A percentile compares a stretch with the other conserved stretches of the same genome.
These are phyloP conservation scores for Petrea volubilis DNA, from an alignment of 257 asterid species.

Conservation along the genomic window DNA sequence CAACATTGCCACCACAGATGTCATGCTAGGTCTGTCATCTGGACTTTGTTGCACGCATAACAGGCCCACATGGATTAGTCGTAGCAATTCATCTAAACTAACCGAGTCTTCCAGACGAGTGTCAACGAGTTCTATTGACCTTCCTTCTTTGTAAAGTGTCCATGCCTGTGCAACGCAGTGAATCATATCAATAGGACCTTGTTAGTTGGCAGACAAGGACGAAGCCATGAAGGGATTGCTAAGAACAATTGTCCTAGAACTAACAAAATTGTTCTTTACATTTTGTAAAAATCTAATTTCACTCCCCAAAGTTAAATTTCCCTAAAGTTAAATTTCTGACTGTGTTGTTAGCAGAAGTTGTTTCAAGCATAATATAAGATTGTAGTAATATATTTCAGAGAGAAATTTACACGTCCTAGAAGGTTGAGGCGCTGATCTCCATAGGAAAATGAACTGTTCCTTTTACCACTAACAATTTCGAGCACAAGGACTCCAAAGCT, in stretches of 20 bases:
- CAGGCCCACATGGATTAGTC: conserved; percentile 31
- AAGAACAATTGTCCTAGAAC: too few species aligned
- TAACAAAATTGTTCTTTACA: too few species aligned
- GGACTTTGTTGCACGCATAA: conserved; percentile 31
- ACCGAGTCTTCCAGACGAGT: background rate
- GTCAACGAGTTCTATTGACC: conserved; percentile 27
- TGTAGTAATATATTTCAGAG: too few species aligned
- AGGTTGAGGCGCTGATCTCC: conserved; percentile 36
- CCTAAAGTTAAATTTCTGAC: too few species aligned
- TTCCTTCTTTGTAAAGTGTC: conserved; percentile 38
- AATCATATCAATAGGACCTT: too few species aligned
- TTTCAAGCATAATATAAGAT: too few species aligned
- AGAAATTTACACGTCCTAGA: conserved; percentile 41
- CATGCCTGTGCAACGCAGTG: conserved; percentile 32
- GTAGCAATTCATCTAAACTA: conserved; percentile 1
- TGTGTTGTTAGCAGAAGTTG: too few species aligned
- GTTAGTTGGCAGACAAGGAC: too few species aligned
- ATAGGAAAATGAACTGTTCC: conserved; percentile 32
- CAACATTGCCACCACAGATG: conserved; percentile 31
- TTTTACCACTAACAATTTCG: conserved; percentile 35
- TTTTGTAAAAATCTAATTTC: too few species aligned
- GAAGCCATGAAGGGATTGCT: too few species aligned
- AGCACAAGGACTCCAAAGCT: conserved; percentile 44
- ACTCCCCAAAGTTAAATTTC: too few species aligned
- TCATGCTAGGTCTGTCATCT: conserved; percentile 34